Base-by-base conservation (phyloP, 176 grass and related monocot genomes). In the Aechmea fasciata region DNA sequence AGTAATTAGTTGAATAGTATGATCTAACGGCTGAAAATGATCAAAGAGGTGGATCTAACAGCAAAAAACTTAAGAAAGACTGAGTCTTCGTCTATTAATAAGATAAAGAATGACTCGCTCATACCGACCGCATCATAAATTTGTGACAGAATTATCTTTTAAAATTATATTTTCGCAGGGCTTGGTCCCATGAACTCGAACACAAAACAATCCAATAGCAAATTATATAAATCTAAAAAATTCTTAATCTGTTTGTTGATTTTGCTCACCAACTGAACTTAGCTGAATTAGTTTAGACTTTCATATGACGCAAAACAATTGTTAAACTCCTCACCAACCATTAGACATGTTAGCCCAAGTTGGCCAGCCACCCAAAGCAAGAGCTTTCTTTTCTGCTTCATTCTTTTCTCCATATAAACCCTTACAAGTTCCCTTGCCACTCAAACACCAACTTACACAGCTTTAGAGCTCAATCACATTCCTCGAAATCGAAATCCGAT, bases 401-500 rank as follows among this genome's bases (percentile, higher is more conserved):
- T 47, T 22, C 54, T 50, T 62, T 57, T 66, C 49, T 67, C 15
- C 65, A 33, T 20, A 4, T 47, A 2, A 29, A 49, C 25, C 70
- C 66, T 70, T 50, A 17, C 12, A 25, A 9, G 66, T 18, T 28
- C 28, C 69, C 69, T 65, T 22, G 29, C 51, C 51, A 63, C 17
- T 63, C 50, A 55, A 51, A 49, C 13, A 28, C 10, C 13, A 26
- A 1, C 19, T 63, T 48, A 25, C 17, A 48, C 41, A 69, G 17
- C 15, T 65, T 26, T 29, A 61, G 7, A 14, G 24, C 26, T 68
- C 26, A 15, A 47, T 10, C 19, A 59, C n/a, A 59, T 10, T 41
- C 33, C 14, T 14, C 15, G n/a, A n/a, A 9, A 59, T 59, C 54
- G n/a, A 59, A 59, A 59, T n/a, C 52, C 26, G 73, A 80, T 80